phyloP scores from a whole-genome alignment of 805 yeast genomes.

The Blastobotrys mokoenaii region DNA sequence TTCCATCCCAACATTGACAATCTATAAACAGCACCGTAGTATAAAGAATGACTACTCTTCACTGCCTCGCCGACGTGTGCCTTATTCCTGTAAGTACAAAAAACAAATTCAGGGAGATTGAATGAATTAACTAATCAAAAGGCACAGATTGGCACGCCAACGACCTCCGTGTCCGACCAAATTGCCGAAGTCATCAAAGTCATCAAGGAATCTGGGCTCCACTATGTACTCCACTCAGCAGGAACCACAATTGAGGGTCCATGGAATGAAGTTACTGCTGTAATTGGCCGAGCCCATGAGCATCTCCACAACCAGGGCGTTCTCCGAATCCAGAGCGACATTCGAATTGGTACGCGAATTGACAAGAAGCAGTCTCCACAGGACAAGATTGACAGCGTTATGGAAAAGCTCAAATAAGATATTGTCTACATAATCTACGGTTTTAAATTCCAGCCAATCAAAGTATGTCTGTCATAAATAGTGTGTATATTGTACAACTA shows the following conservation, averaged over 20 bases:
- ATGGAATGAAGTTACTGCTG: conserved; percentile 79
- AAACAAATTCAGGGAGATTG: conserved; percentile 7
- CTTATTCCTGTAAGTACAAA: conserved; percentile 68
- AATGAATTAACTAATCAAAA: conserved; percentile 3
- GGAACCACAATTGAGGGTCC: conserved; percentile 90
- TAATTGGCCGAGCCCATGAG: conserved; percentile 73
- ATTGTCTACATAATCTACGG: too few species aligned
- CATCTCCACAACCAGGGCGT: conserved; percentile 63
- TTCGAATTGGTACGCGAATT: conserved; percentile 75
- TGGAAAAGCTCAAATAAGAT: conserved; percentile 8
- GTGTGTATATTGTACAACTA: too few species aligned
- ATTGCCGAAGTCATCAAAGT: conserved; percentile 61
- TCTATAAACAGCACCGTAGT: neutral
- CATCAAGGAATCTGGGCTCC: conserved; percentile 53
- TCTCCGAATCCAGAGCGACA: conserved; percentile 75
- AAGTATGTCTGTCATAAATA: too few species aligned
- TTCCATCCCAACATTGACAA: neutral
- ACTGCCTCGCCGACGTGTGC: conserved; percentile 81
- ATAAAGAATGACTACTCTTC: conserved; percentile 27
- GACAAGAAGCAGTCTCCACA: conserved; percentile 66
- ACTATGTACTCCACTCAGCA: conserved; percentile 76
- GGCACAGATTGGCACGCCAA: conserved; percentile 60
- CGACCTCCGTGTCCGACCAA: conserved; percentile 74
- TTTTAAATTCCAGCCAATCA: neutral
- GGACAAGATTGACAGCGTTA: conserved; percentile 61